Evolutionary conservation across 192 early-diverging fungal genomes (phyloP).

Genomic region (Gryganskiella cystojenkinii): DNA sequence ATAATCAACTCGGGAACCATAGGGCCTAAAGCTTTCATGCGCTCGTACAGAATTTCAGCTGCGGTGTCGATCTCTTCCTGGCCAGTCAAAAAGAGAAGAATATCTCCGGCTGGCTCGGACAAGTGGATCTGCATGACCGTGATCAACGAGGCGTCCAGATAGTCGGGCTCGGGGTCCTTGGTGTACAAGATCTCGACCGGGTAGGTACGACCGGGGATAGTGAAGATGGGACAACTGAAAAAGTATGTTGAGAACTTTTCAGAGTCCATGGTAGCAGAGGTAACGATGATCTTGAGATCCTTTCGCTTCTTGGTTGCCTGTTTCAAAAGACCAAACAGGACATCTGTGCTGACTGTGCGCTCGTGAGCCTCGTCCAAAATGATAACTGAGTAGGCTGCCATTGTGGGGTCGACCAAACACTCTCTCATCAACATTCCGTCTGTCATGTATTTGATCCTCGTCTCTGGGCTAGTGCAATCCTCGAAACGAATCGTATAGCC

Average conservation of each 20-base stretch:
- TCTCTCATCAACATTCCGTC: conserved; percentile 98
- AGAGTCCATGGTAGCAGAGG: conserved; percentile 94
- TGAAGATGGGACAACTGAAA: conserved; percentile 91
- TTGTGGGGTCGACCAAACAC: conserved; percentile 83
- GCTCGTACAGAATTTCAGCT: conserved; percentile 75
- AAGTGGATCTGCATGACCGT: conserved; percentile 98
- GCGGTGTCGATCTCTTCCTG: conserved; percentile 98
- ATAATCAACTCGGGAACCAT: conserved; percentile 82
- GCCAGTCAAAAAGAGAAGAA: conserved; percentile 96
- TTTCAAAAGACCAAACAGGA: conserved; percentile 94
- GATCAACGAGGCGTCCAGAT: conserved; percentile 91
- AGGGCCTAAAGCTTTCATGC: conserved; percentile 74
- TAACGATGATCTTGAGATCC: conserved; percentile 96
- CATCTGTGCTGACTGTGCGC: conserved; percentile 95
- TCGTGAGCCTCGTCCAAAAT: conserved; percentile 99
- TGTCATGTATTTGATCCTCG: conserved; percentile 98
- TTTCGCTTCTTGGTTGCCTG: conserved; percentile 78
- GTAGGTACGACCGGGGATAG: conserved; percentile 94
- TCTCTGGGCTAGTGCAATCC: conserved; percentile 92
- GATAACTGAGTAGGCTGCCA: conserved; percentile 90
- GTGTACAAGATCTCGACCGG: conserved; percentile 96
- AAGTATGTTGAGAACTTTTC: conserved; percentile 96
- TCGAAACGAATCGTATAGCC: conserved; percentile 99
- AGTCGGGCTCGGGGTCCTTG: conserved; percentile 95
- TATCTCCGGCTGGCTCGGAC: conserved; percentile 92